Percentiles rank a stretch among this genome's conserved stretches.
phyloP scores from a whole-genome alignment of 306 rosid species.

The Vicia faba region DNA sequence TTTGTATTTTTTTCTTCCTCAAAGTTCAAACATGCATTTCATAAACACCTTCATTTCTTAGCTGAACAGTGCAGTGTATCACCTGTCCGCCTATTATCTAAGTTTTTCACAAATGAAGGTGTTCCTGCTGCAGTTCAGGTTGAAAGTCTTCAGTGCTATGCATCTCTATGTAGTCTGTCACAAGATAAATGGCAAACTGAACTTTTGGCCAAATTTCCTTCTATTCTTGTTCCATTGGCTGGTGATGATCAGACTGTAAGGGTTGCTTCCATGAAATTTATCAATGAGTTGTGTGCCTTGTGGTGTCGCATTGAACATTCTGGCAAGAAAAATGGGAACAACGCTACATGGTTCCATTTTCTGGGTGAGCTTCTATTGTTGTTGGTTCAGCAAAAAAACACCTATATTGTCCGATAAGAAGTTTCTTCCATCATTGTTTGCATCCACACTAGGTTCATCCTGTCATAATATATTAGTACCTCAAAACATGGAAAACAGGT shows the following conservation, averaged over 20 bases:
- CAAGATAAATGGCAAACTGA: constrained; percentile 60
- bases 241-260: constrained; percentile 52
- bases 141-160: constrained; percentile 77
- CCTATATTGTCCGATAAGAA: constrained; percentile 72
- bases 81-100: constrained; percentile 61
- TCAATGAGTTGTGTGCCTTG: constrained; percentile 56
- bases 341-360: constrained; percentile 62
- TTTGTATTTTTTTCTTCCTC: constrained; percentile 58
- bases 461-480: constrained; percentile 59
- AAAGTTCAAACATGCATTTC: constrained; percentile 59
- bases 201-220: no score
- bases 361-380: constrained; percentile 62
- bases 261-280: constrained; percentile 72
- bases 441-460: constrained; percentile 65
- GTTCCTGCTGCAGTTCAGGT: constrained; percentile 72
- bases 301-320: constrained; percentile 60
- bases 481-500: constrained; percentile 70
- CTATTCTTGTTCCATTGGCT: no score
- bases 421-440: constrained; percentile 71
- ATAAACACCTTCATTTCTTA: constrained; percentile 67
- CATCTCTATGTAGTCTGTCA: constrained; percentile 61
- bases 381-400: constrained; percentile 74
- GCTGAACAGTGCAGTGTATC: constrained; percentile 59
- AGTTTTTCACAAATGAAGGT: constrained; percentile 77
- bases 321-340: constrained; percentile 83